Conservation (phyloP, 192 early-diverging fungal species). For the Coemansia sp. region DNA sequence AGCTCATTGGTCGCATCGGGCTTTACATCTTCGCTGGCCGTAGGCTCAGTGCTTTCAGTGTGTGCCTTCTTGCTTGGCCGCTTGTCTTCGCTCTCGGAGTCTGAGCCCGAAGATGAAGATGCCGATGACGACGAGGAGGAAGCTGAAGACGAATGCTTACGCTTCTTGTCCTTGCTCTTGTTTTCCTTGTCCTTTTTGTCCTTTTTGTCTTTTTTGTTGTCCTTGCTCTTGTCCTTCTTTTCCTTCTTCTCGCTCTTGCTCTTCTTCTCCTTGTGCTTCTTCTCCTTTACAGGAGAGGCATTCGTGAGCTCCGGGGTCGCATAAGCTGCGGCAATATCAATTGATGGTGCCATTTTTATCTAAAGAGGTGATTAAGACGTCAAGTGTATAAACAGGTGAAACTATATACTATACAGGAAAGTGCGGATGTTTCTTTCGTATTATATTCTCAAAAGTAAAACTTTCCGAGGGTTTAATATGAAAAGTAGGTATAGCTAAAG, state of each 20-base stretch:
- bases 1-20: conserved; percentile 60
- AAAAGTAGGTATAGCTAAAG: neutral
- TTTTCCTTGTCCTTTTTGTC: conserved; percentile 42
- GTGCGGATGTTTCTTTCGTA: neutral
- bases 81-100: conserved; percentile 20
- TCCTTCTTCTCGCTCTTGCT: conserved; percentile 28
- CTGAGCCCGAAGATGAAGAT: conserved; percentile 33
- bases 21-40: conserved; percentile 14
- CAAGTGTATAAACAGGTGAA: neutral
- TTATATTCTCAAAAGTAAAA: neutral
- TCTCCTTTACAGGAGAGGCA: conserved; percentile 8
- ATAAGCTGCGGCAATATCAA: conserved; percentile 22
- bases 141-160: conserved; percentile 39
- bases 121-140: conserved; percentile 24
- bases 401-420: conserved; percentile 1
- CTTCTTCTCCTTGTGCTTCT: conserved; percentile 45
- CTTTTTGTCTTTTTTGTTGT: conserved; percentile 48
- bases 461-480: neutral
- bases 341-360: conserved; percentile 35
- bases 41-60: conserved; percentile 31
- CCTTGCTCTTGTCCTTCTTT: conserved; percentile 32
- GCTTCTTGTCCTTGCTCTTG: conserved; percentile 48
- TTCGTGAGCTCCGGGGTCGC: neutral
- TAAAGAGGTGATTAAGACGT: neutral
- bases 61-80: conserved; percentile 58